These are phyloP conservation scores for Colletotrichum destructivum DNA, from an alignment of 2,329 filamentous ascomycete species.

Conservation along the genomic window DNA sequence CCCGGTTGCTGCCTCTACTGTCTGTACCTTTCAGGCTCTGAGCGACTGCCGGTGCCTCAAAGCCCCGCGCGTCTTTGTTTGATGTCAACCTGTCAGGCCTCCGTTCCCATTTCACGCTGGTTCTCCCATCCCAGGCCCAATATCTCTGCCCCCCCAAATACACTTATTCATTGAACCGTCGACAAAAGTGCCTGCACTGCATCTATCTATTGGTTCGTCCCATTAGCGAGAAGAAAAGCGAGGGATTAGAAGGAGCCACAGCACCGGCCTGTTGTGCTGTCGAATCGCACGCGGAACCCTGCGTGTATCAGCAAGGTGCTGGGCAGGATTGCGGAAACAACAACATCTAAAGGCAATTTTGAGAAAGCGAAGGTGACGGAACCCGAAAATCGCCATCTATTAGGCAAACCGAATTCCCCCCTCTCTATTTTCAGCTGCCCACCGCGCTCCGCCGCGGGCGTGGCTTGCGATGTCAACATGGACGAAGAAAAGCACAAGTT, in stretches of 20 bases:
- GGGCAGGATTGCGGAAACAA: neutral
- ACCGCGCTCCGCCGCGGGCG: conserved; percentile 23
- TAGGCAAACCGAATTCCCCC: neutral
- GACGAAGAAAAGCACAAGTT: conserved; percentile 42
- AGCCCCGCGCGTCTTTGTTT: conserved; percentile 18
- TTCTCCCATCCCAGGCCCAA: conserved; percentile 16
- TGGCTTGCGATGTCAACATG: conserved; percentile 26
- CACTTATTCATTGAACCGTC: neutral
- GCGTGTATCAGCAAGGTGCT: conserved; percentile 21
- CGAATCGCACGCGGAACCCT: conserved; percentile 16
- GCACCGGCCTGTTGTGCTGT: conserved; percentile 20
- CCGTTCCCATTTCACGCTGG: conserved; percentile 17
- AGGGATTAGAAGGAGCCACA: conserved; percentile 21
- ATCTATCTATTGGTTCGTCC: neutral
- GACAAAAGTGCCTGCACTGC: neutral
- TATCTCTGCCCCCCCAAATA: conserved; percentile 10
- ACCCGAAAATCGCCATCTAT: neutral
- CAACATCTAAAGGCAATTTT: neutral
- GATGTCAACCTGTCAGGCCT: neutral
- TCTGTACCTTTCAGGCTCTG: neutral
- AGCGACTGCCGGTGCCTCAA: conserved; percentile 28
- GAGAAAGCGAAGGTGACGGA: neutral
- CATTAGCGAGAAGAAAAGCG: neutral
- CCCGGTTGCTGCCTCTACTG: conserved; percentile 15
- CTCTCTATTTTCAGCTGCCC: neutral